Evolutionary conservation across 768 basidiomycete species (phyloP).

Genomic region (Agrocybe pediades): DNA sequence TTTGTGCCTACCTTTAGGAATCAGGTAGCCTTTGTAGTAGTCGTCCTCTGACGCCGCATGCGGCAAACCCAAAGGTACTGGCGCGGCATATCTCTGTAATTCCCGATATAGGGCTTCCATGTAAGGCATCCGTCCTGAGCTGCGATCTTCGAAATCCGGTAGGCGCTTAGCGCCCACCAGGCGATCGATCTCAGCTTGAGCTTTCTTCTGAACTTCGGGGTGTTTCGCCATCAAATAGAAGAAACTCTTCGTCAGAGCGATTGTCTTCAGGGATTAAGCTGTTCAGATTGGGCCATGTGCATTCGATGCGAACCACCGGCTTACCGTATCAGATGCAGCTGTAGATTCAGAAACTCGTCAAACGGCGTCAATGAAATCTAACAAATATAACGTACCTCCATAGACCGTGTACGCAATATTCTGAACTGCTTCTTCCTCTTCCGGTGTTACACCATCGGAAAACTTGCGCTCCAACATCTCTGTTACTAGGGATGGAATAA

Average conservation of each 20-base stretch:
- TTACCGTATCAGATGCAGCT: conserved; percentile 16
- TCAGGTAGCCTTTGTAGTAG: conserved; percentile 29
- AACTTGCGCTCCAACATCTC: conserved; percentile 12
- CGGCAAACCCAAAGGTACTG: not conserved
- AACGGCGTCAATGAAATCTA: not conserved
- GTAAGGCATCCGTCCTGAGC: conserved; percentile 26
- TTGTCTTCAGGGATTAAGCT: conserved; percentile 5
- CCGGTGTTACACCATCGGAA: not conserved
- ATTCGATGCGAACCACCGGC: not conserved
- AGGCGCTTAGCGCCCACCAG: conserved; percentile 31
- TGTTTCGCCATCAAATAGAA: conserved; percentile 30
- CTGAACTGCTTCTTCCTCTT: conserved; percentile 8
- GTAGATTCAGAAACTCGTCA: not conserved
- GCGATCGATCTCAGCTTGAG: conserved; percentile 34
- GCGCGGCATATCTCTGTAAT: not conserved
- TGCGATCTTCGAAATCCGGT: conserved; percentile 27
- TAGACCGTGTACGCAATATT: conserved; percentile 15
- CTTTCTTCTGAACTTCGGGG: conserved; percentile 33
- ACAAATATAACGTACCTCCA: conserved; percentile 6
- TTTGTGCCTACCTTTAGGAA: conserved; percentile 24
- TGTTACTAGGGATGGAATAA: conserved; percentile 11
- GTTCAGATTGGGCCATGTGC: not conserved
- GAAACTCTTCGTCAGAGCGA: conserved; percentile 20
- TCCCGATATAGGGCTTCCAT: conserved; percentile 20
- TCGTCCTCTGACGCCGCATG: conserved; percentile 22